Conservation (phyloP, 257 asterid genomes). For the Solanum corneliomulleri region DNA sequence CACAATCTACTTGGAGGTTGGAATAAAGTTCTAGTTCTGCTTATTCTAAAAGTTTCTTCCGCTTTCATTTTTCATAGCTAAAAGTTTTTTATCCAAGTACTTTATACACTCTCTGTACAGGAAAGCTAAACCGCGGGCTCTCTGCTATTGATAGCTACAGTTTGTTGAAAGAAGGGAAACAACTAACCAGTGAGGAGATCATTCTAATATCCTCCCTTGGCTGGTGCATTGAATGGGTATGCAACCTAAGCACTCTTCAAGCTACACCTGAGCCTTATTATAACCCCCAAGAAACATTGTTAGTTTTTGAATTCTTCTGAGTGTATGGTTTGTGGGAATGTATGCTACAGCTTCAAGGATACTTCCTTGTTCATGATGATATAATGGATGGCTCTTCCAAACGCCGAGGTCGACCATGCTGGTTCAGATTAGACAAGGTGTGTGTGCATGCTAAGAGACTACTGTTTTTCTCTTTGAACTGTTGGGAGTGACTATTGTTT, state of each 20-base stretch:
- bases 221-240: constrained; percentile 98
- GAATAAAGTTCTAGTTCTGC: background rate
- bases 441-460: constrained; percentile 1
- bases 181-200: constrained; percentile 59
- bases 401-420: constrained; percentile 87
- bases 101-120: constrained; percentile 20
- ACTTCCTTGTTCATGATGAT: constrained; percentile 90
- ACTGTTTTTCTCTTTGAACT: background rate
- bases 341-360: constrained; percentile 86
- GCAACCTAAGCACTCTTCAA: constrained; percentile 4
- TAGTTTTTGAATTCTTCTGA: background rate
- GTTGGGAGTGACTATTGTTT: constrained; percentile 1
- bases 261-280: background rate
- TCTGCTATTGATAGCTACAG: constrained; percentile 88
- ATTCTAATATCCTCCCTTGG: constrained; percentile 75
- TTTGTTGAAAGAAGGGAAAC: constrained; percentile 69
- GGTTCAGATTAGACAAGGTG: constrained; percentile 81
- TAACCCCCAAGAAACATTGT: background rate
- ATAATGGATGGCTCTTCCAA: constrained; percentile 86
- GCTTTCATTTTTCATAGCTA: background rate
- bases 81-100: background rate
- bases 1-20: constrained; percentile 94
- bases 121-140: constrained; percentile 85
- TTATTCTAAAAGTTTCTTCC: background rate
- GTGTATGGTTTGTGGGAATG: background rate